These are phyloP conservation scores for Fusarium coffeatum DNA, from an alignment of 2,329 filamentous ascomycete genomes.

Conservation along the genomic window DNA sequence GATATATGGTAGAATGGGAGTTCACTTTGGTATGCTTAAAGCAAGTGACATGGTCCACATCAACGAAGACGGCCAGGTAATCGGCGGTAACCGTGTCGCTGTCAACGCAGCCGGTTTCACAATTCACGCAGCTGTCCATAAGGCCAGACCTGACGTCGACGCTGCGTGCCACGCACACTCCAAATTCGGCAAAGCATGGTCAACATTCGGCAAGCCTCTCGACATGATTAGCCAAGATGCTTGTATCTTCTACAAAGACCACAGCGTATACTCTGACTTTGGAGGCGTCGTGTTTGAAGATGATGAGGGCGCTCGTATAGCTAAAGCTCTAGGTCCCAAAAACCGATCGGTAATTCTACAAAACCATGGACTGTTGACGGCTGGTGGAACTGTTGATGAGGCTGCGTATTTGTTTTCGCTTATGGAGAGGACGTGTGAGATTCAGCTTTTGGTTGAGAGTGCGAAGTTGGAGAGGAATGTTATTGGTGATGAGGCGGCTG, in stretches of 20 bases:
- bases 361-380: constrained; percentile 74
- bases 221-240: constrained; percentile 73
- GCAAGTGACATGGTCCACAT: constrained; percentile 72
- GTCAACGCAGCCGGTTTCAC: constrained; percentile 73
- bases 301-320: constrained; percentile 70
- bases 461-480: constrained; percentile 43
- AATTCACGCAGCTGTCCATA: constrained; percentile 71
- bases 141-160: constrained; percentile 68
- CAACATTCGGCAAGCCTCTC: constrained; percentile 65
- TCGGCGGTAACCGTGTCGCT: constrained; percentile 66
- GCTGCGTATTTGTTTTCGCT: constrained; percentile 69
- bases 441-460: constrained; percentile 50
- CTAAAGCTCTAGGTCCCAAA: constrained; percentile 64
- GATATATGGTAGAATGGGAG: constrained; percentile 54
- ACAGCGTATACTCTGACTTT: constrained; percentile 70
- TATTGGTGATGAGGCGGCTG: constrained; percentile 55
- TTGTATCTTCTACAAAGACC: constrained; percentile 66
- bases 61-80: constrained; percentile 67
- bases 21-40: constrained; percentile 71
- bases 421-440: constrained; percentile 51
- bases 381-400: constrained; percentile 73
- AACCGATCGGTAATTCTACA: constrained; percentile 67
- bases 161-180: constrained; percentile 73
- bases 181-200: constrained; percentile 70
- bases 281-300: constrained; percentile 71